Percentiles rank a stretch among this genome's conserved stretches.
phyloP scores from a whole-genome alignment of 2,329 filamentous ascomycete species.

The Fusarium papillatum region DNA sequence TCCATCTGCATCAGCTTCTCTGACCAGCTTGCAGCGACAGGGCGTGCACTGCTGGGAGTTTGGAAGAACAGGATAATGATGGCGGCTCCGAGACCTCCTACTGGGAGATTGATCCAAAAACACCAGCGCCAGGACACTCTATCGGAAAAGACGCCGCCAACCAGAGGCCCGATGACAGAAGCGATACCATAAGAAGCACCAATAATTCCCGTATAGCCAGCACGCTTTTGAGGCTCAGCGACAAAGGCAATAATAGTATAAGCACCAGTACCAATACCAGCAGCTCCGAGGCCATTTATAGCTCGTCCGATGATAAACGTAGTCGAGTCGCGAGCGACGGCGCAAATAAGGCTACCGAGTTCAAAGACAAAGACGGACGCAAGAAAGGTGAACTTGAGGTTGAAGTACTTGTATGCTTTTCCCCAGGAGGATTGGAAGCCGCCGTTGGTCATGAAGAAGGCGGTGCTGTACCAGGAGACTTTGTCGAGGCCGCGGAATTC shows the following conservation, averaged over 20 bases:
- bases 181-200: constrained; percentile 53
- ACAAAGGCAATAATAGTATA: constrained; percentile 65
- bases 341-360: constrained; percentile 66
- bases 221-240: constrained; percentile 50
- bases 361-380: constrained; percentile 65
- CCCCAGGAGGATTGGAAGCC: constrained; percentile 59
- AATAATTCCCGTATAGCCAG: constrained; percentile 53
- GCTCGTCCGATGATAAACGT: constrained; percentile 66
- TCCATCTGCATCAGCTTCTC: constrained; percentile 66
- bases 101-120: constrained; percentile 56
- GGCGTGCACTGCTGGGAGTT: constrained; percentile 54
- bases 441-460: constrained; percentile 64
- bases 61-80: constrained; percentile 58
- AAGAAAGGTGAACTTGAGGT: constrained; percentile 64
- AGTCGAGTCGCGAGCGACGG: constrained; percentile 58
- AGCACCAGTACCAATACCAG: constrained; percentile 63
- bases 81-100: constrained; percentile 49
- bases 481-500: constrained; percentile 66
- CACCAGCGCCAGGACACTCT: constrained; percentile 55
- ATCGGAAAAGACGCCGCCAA: constrained; percentile 54
- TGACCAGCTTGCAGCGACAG: constrained; percentile 43
- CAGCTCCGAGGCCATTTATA: constrained; percentile 60
- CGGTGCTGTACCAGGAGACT: constrained; percentile 71
- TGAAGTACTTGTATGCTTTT: constrained; percentile 65
- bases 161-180: constrained; percentile 51